Evolutionary conservation across 2,329 filamentous ascomycete species (phyloP).

Genomic region (Kalaharituber pfeilii): DNA sequence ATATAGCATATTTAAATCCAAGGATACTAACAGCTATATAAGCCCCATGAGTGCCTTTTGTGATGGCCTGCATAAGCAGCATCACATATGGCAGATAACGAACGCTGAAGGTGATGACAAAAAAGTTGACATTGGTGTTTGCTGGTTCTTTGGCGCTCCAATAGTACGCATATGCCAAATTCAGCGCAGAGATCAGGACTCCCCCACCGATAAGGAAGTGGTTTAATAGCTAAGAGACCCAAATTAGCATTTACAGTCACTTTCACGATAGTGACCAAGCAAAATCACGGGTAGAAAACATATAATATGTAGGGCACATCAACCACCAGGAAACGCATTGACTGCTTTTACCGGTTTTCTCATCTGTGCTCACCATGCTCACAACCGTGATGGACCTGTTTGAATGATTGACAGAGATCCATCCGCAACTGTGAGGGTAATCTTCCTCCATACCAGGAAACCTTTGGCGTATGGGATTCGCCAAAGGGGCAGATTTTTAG

Average conservation of each 20-base stretch:
- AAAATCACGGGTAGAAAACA: constrained; percentile 9
- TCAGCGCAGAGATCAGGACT: constrained; percentile 46
- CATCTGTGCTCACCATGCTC: constrained; percentile 60
- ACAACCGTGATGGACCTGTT: constrained; percentile 45
- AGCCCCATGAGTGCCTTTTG: constrained; percentile 40
- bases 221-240: constrained; percentile 34
- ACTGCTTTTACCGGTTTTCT: constrained; percentile 47
- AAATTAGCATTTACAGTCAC: constrained; percentile 21
- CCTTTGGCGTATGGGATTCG: constrained; percentile 33
- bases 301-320: constrained; percentile 45
- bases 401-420: constrained; percentile 36
- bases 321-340: constrained; percentile 38
- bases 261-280: constrained; percentile 8
- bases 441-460: constrained; percentile 76
- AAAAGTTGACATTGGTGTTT: constrained; percentile 56
- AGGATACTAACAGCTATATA: too few relatives aligned
- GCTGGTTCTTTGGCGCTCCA: constrained; percentile 75
- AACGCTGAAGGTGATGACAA: constrained; percentile 67
- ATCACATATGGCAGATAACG: constrained; percentile 68
- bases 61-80: constrained; percentile 55
- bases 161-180: constrained; percentile 60
- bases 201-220: constrained; percentile 35
- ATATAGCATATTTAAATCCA: too few relatives aligned
- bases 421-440: constrained; percentile 48
- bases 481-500: constrained; percentile 41